phyloP scores from a whole-genome alignment of 164 flowering plant species.

The Buxus sempervirens region DNA sequence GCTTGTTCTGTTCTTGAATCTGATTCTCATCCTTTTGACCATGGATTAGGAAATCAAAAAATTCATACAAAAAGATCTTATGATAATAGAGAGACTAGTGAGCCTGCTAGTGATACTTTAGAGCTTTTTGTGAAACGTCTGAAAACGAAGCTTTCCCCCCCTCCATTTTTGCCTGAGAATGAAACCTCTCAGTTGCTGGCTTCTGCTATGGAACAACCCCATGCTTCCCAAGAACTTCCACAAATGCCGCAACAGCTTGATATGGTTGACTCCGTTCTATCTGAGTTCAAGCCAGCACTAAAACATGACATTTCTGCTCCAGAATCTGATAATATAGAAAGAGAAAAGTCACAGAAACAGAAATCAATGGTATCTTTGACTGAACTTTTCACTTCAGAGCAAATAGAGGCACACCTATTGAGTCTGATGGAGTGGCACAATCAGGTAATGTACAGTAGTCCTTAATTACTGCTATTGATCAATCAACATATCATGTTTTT shows the following conservation, averaged over 20 bases:
- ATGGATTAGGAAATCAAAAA: not conserved
- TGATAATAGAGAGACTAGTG: not conserved
- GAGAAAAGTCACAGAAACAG: slow-evolving; percentile 4
- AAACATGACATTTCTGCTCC: not conserved
- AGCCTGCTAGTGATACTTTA: too few relatives aligned
- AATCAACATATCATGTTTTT: too few relatives aligned
- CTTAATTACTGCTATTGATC: not conserved
- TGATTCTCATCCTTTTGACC: not conserved
- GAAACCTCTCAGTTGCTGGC: not conserved
- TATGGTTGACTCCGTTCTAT: slow-evolving; percentile 4
- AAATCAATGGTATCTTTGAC: slow-evolving; percentile 18
- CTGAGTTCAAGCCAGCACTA: slow-evolving; percentile 3
- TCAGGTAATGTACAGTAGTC: slow-evolving; percentile 15
- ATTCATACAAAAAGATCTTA: not conserved
- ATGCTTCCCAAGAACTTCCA: slow-evolving; percentile 8
- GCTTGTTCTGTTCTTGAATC: slow-evolving; percentile 15
- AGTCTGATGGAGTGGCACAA: slow-evolving; percentile 17
- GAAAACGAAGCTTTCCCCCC: not conserved
- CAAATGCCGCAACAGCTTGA: slow-evolving; percentile 12
- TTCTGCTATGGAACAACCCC: slow-evolving; percentile 7
- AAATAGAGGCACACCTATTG: slow-evolving; percentile 17
- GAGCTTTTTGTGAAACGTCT: slow-evolving; percentile 9
- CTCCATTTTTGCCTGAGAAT: not conserved
- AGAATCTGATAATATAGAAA: not conserved
- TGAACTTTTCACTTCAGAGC: slow-evolving; percentile 19